These are phyloP conservation scores for Penicillium parvum DNA, from an alignment of 495 filamentous ascomycete species.

Conservation along the genomic window DNA sequence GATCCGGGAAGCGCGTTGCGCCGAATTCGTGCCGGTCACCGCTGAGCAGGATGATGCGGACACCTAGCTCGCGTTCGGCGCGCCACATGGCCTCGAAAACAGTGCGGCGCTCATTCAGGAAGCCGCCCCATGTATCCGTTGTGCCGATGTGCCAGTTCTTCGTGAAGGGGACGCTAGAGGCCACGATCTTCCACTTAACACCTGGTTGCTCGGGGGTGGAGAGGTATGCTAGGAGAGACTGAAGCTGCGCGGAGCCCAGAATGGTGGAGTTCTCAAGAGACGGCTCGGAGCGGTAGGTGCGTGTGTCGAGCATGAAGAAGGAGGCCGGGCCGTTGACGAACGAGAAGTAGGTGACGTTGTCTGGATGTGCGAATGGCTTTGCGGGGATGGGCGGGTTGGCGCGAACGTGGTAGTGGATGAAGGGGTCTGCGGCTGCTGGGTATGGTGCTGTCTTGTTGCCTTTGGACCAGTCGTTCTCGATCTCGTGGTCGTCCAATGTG, in stretches of 20 bases:
- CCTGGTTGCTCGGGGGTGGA: slow-evolving; percentile 60
- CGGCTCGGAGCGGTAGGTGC: slow-evolving; percentile 71
- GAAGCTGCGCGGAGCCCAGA: slow-evolving; percentile 74
- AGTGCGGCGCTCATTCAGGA: slow-evolving; percentile 68
- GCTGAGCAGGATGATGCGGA: slow-evolving; percentile 78
- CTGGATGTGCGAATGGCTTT: slow-evolving; percentile 31
- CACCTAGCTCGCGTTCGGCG: slow-evolving; percentile 57
- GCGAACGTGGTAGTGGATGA: slow-evolving; percentile 74
- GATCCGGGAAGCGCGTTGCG: slow-evolving; percentile 81
- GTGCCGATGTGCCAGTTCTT: slow-evolving; percentile 89
- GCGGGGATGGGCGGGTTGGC: slow-evolving; percentile 71
- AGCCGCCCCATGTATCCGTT: slow-evolving; percentile 89
- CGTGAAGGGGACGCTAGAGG: slow-evolving; percentile 86
- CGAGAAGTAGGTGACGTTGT: slow-evolving; percentile 70
- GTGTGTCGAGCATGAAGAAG: slow-evolving; percentile 93
- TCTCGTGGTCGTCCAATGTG: slow-evolving; percentile 93
- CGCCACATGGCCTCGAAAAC: slow-evolving; percentile 92
- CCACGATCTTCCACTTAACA: slow-evolving; percentile 89
- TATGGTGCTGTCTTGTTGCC: slow-evolving; percentile 69
- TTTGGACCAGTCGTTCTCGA: slow-evolving; percentile 81
- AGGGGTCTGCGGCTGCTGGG: slow-evolving; percentile 76
- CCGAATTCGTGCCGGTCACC: slow-evolving; percentile 96
- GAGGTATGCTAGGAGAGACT: slow-evolving; percentile 77
- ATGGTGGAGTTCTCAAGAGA: slow-evolving; percentile 69
- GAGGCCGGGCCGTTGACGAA: slow-evolving; percentile 86